Conservation (phyloP, 1,284 basidiomycete species). For the Tilletia walkeri region DNA sequence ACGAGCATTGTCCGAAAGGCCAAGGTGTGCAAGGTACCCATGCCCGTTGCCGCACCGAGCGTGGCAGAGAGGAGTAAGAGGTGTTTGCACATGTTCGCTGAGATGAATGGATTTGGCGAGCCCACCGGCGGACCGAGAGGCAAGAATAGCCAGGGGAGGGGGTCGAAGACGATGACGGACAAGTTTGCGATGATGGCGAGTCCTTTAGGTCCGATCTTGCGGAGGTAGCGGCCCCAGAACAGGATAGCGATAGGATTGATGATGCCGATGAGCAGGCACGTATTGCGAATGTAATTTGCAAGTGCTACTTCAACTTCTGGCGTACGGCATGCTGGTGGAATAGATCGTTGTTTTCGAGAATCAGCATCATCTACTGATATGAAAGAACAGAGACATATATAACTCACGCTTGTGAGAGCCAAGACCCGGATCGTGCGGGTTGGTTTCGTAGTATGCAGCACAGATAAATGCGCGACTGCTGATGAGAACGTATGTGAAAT, state of each 20-base stretch:
- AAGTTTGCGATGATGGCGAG: neutral
- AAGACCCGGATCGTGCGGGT: neutral
- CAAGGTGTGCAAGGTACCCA: neutral
- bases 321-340: neutral
- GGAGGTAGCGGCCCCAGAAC: neutral
- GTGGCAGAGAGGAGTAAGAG: neutral
- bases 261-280: neutral
- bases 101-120: neutral
- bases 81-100: neutral
- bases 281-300: neutral
- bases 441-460: neutral
- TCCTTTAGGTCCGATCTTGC: neutral
- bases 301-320: neutral
- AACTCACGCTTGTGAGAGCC: neutral
- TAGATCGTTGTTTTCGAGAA: too few species aligned
- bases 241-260: neutral
- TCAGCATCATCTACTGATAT: neutral
- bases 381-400: too few species aligned
- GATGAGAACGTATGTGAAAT: neutral
- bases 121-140: constrained; percentile 1
- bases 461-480: neutral
- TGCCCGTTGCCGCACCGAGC: neutral
- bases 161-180: constrained; percentile 5
- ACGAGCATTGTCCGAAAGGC: neutral
- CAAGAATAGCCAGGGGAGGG: neutral